Base-by-base conservation (phyloP, 345 rosid species). In the Eucalyptus curtisii region DNA sequence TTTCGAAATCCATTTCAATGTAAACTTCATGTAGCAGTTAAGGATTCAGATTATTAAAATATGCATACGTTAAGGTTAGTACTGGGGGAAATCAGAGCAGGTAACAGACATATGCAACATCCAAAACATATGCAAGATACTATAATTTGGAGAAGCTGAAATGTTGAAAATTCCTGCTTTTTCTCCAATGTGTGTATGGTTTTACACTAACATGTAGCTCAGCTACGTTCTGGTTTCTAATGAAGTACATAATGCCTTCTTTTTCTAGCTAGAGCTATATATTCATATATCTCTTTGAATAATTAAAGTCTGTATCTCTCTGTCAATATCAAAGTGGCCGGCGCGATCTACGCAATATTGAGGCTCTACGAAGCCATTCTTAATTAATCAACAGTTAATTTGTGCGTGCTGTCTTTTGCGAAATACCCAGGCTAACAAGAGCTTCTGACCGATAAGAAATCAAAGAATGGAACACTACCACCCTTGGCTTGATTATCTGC, bases 361-460 rank as follows among this genome's bases (percentile, higher is more conserved):
- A 76, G 45, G 82, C 82, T 76, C 82, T 76, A 37, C 47, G 82
- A 37, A 40, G 82, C 82, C 82, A 76, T 76, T 76, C 82, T 76
- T 14, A 85, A 85, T 20, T 52, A 31, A 44, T 20, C 48, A 5
- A 33, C n/a, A 17, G 64, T 66, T 13, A 53, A 52, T 50, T 33
- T 44, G 57, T 31, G 19, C 47, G 14, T 19, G 40, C 87, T n/a
- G 44, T 55, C 53, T 37, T 40, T 40, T 16, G 30, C 24, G 64
- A 40, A 37, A 42, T 85, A 47, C 50, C 49, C 82, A 8, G 30
- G 48, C n/a, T 44, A 85, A 57, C 57, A 44, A 10, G 87, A 68
- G 79, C 61, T 86, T 86, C 87, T 76, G 5, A 61, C 82, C 49
- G 89, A 89, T 84, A 89, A 87, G 90, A 89, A 89, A 89, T 89